phyloP scores from a whole-genome alignment of 1,284 basidiomycete genomes.

The Anthracocystis panici-leucophaei region DNA sequence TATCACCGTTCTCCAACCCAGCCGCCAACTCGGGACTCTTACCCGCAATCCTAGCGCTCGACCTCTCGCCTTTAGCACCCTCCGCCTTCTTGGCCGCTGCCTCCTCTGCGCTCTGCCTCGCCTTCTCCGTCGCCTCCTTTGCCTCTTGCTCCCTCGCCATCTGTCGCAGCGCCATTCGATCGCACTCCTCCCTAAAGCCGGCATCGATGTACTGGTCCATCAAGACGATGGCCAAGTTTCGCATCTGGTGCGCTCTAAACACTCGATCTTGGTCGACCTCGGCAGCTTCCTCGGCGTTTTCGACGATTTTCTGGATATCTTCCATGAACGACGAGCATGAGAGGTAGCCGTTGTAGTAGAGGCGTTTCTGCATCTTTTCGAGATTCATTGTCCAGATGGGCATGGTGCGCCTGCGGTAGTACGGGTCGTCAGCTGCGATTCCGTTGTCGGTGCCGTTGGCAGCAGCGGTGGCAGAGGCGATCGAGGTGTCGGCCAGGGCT shows the following conservation, averaged over 20 bases:
- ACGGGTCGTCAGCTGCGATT: slow-evolving; percentile 14
- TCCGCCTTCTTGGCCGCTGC: slow-evolving; percentile 45
- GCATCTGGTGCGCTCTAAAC: slow-evolving; percentile 89
- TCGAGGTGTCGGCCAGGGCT: slow-evolving; percentile 13
- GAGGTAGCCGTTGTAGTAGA: slow-evolving; percentile 88
- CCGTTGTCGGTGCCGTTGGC: slow-evolving; percentile 10
- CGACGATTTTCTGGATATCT: slow-evolving; percentile 88
- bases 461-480: slow-evolving; percentile 12
- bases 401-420: slow-evolving; percentile 55
- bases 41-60: slow-evolving; percentile 77
- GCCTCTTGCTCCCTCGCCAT: slow-evolving; percentile 73
- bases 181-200: slow-evolving; percentile 84
- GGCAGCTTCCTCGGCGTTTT: slow-evolving; percentile 77
- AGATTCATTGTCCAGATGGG: slow-evolving; percentile 72
- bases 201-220: slow-evolving; percentile 86
- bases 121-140: slow-evolving; percentile 74
- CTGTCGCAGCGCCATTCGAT: slow-evolving; percentile 86
- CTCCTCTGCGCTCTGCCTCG: slow-evolving; percentile 69
- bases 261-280: slow-evolving; percentile 79
- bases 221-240: slow-evolving; percentile 85
- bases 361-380: slow-evolving; percentile 86
- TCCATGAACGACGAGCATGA: slow-evolving; percentile 88
- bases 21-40: slow-evolving; percentile 75
- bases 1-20: slow-evolving; percentile 36
- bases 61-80: slow-evolving; percentile 50